Evolutionary conservation across 2,329 filamentous ascomycete genomes (phyloP).

Genomic region (Diaporthe citri): DNA sequence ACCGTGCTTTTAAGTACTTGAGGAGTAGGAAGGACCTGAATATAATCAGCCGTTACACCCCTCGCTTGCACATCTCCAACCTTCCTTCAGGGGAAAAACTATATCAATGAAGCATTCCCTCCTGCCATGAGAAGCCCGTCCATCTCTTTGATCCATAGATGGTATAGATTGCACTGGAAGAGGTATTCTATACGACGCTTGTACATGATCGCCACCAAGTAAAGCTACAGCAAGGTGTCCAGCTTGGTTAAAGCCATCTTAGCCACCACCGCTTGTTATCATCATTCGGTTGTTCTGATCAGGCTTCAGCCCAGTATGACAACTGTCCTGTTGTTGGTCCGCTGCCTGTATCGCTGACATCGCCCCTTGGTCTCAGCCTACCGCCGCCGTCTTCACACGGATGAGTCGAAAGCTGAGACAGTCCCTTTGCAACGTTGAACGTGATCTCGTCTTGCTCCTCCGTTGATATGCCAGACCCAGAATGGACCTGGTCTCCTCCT

Average conservation of each 20-base stretch:
- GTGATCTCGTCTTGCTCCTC: background rate
- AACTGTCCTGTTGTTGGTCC: too few relatives aligned
- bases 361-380: background rate
- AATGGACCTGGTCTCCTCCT: background rate
- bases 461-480: background rate
- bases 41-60: background rate
- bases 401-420: background rate
- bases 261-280: background rate
- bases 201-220: background rate
- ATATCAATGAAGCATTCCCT: background rate
- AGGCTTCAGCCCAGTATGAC: background rate
- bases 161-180: background rate
- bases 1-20: background rate
- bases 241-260: background rate
- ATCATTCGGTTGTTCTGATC: background rate
- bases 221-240: background rate
- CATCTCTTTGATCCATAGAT: background rate
- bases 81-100: background rate
- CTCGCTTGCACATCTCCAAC: too few relatives aligned
- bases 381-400: background rate
- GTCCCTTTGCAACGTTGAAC: background rate
- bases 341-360: background rate
- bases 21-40: background rate
- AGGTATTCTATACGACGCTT: background rate
- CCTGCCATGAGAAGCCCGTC: background rate